Base-by-base conservation (phyloP, 306 rosid genomes). In the Prunus dulcis region DNA sequence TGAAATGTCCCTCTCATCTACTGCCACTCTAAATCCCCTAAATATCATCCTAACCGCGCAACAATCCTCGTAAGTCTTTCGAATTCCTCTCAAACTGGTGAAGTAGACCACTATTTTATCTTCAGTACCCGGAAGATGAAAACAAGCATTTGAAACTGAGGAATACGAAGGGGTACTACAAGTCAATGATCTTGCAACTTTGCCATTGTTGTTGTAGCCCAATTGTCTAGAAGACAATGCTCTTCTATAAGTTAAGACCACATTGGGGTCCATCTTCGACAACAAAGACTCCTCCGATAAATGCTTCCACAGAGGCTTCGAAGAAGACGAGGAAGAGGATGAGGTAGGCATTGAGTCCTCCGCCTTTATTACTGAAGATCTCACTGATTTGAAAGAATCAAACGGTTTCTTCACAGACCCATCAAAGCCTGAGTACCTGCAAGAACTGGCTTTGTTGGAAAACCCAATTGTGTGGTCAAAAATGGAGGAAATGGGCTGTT, bases 271-370 rank as follows among this genome's bases (percentile, higher is more conserved):
- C 73, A 93, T 76, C 79, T 93, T 93, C 13, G 97, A 78, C 14
- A 93, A 86, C 57, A 93, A 68, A 34, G 90, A 89, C 75, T 93
- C 98, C 77, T 93, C 97, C 1, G 98, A 89, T 51, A 93, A 81
- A 77, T 91, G 90, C 75, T 93, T 89, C 98, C 98, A 93, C 3
- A 93, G 88, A 18, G 97, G 95, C 82, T 91, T 93, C 73, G 83
- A 82, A 7, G 51, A 15, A 3, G 80, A 41, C 3, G 84, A 41
- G 50, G 89, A 73, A 2, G 61, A 56, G 9, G 27, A 56, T 14
- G 1, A 9, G 57, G 57, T 17, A 15, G 57, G 57, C 18, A 72
- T 15, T 8, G 45, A 41, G 49, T 64, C 46, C 67, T 72, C 78
- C 25, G 17, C 60, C 46, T n/a, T 10, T 4, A 25, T 45, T 79